Evolutionary conservation across 768 basidiomycete species (phyloP), one percentile per base, ranked within the genome.

Genomic region (Chlorophyllum brunneum): DNA sequence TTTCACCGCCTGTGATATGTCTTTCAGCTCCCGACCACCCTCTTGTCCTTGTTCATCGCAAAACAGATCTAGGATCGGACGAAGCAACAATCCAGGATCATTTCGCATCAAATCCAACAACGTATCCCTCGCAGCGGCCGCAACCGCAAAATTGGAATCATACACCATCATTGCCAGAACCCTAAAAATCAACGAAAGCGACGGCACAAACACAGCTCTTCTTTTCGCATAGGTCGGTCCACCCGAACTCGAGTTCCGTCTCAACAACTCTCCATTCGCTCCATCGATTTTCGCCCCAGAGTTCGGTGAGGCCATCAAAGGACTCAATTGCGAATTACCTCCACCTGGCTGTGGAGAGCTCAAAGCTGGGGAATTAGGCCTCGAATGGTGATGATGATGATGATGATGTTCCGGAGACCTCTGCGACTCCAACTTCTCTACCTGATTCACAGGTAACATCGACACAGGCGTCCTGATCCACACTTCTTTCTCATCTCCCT

Each of bases 101-200:
- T 88, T 85, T 18, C 87, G 77, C 80, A 90, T 83, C 41, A 85
- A 65, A 54, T 87, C 83, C 13, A 86, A 58, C 36, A 89, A 60
- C 4, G 79, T 69, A 23, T 73, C 73, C 37, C 82, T 77, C 18
- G 88, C 82, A 2, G 78, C 70, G 24, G 71, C 75, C 9, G 85
- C 77, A 23, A 89, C 74, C 3, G 65, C 59, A 54, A 80, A 70
- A 61, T 82, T 76, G 26, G 67, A 47, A 58, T 88, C 84, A 37
- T 71, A 74, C 4, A 79, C 72, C 55, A 88, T 64, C 0, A 67
- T 61, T 2, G 80, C 74, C 23, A 92, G 67, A 4, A 71, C 70
- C 3, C 77, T 78, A 56, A 89, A 80, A 2, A 84, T 63, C 11
- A 69, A 61, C 2, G 79, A 72, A 29, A 90, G 66, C 1, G 82